Evolutionary conservation across 78 protist genomes (phyloP).

Genomic region (Dictyostelium brefeldianum): DNA sequence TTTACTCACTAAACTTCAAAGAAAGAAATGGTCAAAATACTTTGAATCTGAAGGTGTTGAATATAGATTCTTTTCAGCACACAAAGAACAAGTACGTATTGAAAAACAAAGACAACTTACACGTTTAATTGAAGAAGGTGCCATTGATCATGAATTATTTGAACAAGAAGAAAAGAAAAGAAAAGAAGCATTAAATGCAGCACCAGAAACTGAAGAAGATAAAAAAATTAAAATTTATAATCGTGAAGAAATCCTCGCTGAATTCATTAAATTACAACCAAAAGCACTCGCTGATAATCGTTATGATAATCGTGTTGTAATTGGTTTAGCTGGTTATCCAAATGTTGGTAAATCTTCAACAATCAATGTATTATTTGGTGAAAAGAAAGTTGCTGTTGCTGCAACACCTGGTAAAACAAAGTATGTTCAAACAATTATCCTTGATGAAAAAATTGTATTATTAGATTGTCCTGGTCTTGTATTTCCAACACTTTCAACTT

Average conservation of each 20-base stretch:
- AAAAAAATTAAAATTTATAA: conserved; percentile 47
- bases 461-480: conserved; percentile 99
- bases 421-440: conserved; percentile 97
- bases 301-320: conserved; percentile 41
- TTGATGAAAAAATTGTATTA: conserved; percentile 82
- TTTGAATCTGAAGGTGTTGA: conserved; percentile 64
- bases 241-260: conserved; percentile 63
- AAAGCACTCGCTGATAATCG: conserved; percentile 46
- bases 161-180: conserved; percentile 7
- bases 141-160: conserved; percentile 91
- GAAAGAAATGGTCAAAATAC: conserved; percentile 90
- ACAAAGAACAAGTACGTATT: conserved; percentile 81
- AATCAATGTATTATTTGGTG: conserved; percentile 94
- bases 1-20: conserved; percentile 90
- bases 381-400: conserved; percentile 94
- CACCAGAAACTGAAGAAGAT: conserved; percentile 11
- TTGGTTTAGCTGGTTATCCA: conserved; percentile 99
- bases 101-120: conserved; percentile 85
- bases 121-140: conserved; percentile 98
- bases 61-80: conserved; percentile 86
- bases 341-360: conserved; percentile 98
- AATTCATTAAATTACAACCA: conserved; percentile 30
- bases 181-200: not conserved
- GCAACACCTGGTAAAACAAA: conserved; percentile 99
- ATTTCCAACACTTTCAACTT: conserved; percentile 93